These are phyloP conservation scores for Schrenkiella parvula DNA, from an alignment of 345 rosid species.

Conservation along the genomic window DNA sequence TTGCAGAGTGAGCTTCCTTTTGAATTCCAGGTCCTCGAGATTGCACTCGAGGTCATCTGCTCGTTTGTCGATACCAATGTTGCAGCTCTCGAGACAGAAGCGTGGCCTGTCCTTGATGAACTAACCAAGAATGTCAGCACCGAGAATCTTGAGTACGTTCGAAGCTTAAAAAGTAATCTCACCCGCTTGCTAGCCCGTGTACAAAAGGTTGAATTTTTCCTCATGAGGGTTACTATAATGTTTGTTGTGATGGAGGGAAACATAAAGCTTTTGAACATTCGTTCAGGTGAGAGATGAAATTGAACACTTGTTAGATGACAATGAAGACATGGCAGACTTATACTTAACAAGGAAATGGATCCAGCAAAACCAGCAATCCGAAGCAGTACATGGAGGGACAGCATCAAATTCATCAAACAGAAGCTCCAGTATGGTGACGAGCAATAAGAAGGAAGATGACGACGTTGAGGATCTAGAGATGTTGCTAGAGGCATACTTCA, in stretches of 20 bases:
- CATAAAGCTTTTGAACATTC: background rate
- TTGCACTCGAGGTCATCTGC: slow-evolving; percentile 83
- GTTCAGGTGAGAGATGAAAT: slow-evolving; percentile 85
- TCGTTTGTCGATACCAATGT: slow-evolving; percentile 60
- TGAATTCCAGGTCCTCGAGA: slow-evolving; percentile 94
- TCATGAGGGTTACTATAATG: background rate
- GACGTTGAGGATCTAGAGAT: slow-evolving; percentile 75
- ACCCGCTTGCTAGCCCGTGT: slow-evolving; percentile 88
- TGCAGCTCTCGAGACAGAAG: slow-evolving; percentile 68
- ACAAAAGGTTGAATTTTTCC: slow-evolving; percentile 46
- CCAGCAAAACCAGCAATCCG: slow-evolving; percentile 63
- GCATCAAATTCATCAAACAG: slow-evolving; percentile 50
- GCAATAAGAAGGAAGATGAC: slow-evolving; percentile 40
- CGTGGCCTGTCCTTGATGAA: slow-evolving; percentile 90
- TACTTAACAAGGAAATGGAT: slow-evolving; percentile 78
- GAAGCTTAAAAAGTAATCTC: slow-evolving; percentile 85
- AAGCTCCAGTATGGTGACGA: slow-evolving; percentile 59
- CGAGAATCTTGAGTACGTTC: slow-evolving; percentile 86
- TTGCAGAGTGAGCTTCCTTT: slow-evolving; percentile 83
- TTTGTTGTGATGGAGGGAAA: background rate
- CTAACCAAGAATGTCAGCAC: slow-evolving; percentile 85
- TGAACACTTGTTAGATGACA: slow-evolving; percentile 81
- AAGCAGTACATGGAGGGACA: slow-evolving; percentile 44
- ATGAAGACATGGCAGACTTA: slow-evolving; percentile 83
- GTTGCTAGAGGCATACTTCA: background rate